These are phyloP conservation scores for Clonostachys sp. DNA, from an alignment of 2,329 filamentous ascomycete species.

Conservation along the genomic window DNA sequence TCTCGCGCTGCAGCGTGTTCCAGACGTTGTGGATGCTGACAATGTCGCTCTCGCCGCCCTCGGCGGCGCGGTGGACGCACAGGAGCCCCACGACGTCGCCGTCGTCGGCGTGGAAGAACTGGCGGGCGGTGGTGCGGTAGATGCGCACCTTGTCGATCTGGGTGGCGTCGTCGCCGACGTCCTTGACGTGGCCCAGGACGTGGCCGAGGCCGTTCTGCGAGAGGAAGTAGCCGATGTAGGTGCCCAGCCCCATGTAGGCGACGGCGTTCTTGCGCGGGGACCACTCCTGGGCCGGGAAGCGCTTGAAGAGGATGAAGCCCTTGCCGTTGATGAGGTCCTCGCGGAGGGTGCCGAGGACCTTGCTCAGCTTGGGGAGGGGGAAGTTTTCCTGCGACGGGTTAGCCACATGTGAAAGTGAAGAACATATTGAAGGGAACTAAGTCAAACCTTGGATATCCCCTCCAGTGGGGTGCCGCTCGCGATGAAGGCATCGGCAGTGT, in stretches of 20 bases:
- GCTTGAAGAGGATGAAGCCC: slow-evolving; percentile 86
- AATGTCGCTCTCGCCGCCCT: slow-evolving; percentile 80
- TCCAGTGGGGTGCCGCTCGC: slow-evolving; percentile 60
- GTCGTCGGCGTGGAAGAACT: slow-evolving; percentile 64
- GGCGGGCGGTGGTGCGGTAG: slow-evolving; percentile 73
- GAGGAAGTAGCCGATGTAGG: slow-evolving; percentile 82
- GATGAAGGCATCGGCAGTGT: slow-evolving; percentile 66
- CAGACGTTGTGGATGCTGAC: slow-evolving; percentile 74
- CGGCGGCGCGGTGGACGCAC: slow-evolving; percentile 70
- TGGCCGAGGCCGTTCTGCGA: slow-evolving; percentile 82
- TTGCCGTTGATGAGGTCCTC: slow-evolving; percentile 66
- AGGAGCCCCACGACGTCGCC: slow-evolving; percentile 78
- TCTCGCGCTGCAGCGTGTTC: slow-evolving; percentile 70
- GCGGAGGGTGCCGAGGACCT: slow-evolving; percentile 24
- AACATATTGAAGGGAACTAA: no score
- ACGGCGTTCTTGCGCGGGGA: slow-evolving; percentile 74
- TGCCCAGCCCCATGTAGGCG: slow-evolving; percentile 86
- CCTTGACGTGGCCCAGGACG: slow-evolving; percentile 85
- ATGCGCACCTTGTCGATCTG: slow-evolving; percentile 86
- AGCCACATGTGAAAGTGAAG: no score
- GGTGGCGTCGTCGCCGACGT: slow-evolving; percentile 74
- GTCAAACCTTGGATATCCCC: slow-evolving; percentile 43
- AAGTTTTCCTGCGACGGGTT: slow-evolving; percentile 16
- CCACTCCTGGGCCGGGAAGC: slow-evolving; percentile 74
- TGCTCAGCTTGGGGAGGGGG: slow-evolving; percentile 32